A percentile compares a stretch with the other conserved stretches of the same genome.
These are phyloP conservation scores for Prunus mume DNA, from an alignment of 306 rosid genomes.

Conservation along the genomic window DNA sequence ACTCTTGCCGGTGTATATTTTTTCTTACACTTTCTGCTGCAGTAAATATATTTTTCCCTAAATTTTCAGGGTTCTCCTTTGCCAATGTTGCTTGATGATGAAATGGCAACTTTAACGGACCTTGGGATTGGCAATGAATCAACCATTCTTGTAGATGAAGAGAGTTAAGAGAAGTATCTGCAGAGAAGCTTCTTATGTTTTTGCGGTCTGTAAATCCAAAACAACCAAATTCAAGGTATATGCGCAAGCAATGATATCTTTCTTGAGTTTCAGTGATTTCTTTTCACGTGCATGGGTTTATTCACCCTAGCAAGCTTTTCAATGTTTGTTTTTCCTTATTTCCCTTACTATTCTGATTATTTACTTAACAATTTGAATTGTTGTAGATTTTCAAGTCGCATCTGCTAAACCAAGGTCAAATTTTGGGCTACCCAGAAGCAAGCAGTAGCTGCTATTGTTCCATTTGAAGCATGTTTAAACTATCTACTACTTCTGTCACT, in stretches of 20 bases:
- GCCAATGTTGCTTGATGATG: conserved; percentile 70
- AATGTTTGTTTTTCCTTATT: background rate
- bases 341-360: background rate
- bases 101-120: conserved; percentile 66
- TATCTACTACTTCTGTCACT: background rate
- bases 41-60: conserved; percentile 3
- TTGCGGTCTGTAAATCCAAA: background rate
- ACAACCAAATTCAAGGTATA: background rate
- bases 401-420: background rate
- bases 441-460: background rate
- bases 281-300: background rate
- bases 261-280: background rate
- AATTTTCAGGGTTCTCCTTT: conserved; percentile 74
- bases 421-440: background rate
- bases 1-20: background rate
- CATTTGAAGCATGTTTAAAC: background rate
- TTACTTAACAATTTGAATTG: background rate
- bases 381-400: background rate
- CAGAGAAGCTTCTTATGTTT: background rate
- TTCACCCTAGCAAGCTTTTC: background rate
- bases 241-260: background rate
- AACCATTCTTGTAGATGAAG: conserved; percentile 73
- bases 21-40: background rate
- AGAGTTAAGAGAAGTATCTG: conserved; percentile 37
- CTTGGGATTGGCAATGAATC: conserved; percentile 69